phyloP scores from a whole-genome alignment of 1,284 basidiomycete species.

The Wallemia hederae region DNA sequence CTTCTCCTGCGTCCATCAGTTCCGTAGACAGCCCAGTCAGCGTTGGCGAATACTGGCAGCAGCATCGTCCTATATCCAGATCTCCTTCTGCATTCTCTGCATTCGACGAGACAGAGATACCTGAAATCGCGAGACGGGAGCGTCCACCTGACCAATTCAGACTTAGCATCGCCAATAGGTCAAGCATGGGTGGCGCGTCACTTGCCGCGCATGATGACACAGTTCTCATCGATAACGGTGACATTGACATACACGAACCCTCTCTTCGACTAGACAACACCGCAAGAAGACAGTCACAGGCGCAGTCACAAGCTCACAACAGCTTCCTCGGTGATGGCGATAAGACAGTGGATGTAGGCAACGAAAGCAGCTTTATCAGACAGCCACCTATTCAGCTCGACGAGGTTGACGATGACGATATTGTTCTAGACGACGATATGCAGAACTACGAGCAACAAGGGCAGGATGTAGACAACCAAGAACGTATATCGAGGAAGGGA shows the following conservation, averaged over 20 bases:
- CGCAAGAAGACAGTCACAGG: neutral
- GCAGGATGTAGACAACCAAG: too few relatives aligned
- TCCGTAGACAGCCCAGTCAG: neutral
- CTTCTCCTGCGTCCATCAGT: neutral
- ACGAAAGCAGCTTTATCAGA: neutral
- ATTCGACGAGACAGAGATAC: neutral
- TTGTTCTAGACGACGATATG: too few relatives aligned
- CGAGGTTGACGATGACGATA: too few relatives aligned
- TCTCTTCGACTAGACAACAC: neutral
- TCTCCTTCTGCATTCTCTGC: neutral
- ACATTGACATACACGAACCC: neutral
- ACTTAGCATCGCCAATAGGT: neutral
- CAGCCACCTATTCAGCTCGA: too few relatives aligned
- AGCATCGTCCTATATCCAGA: neutral
- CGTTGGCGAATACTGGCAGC: neutral
- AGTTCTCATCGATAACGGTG: neutral
- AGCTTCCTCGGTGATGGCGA: neutral
- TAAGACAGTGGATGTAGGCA: neutral
- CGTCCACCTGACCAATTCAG: neutral
- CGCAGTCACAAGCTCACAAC: too few relatives aligned
- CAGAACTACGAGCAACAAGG: too few relatives aligned
- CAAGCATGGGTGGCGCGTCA: neutral
- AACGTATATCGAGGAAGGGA: too few relatives aligned
- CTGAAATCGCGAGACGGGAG: neutral
- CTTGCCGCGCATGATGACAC: neutral